Evolutionary conservation across 352 stramenopile genomes (phyloP), one percentile per base, ranked within the genome.

Genomic region (Phytopythium litorale): DNA sequence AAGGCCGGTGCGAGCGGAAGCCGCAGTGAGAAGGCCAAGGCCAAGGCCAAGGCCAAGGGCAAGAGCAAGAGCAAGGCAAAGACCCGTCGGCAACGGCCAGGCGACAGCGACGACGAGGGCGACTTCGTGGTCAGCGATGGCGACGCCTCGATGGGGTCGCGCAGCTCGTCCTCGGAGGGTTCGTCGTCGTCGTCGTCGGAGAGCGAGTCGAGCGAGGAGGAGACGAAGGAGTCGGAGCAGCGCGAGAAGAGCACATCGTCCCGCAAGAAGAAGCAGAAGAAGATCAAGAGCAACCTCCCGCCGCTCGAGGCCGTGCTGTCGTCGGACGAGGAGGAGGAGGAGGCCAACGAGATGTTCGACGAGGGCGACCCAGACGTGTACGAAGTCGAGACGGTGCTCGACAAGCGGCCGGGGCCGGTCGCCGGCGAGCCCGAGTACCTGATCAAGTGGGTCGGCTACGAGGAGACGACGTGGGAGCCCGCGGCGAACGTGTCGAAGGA

Each of bases 401-500:
- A 83, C 30, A 91, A 90, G 67, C 77, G 76, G 37, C 58, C 63
- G 3, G 78, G 74, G 1, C 57, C 69, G 21, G 19, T 54, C 15
- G 60, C 30, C 16, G 81, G 84, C 13, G 73, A 91, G 13, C 58
- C 67, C 2, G 84, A 91, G 46, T 93, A 93, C 61, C 66, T 89
- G 37, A 89, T 93, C 62, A 91, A 91, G 61, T 93, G 84, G 84
- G 80, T 89, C 52, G 84, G 81, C 32, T 93, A 93, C 63, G 75
- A 90, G 1, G 84, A 91, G 62, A 74, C 81, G 15, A 88, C 84
- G 65, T 93, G 84, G 84, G 84, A 93, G 53, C 84, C 84, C 0
- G 84, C 81, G 3, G 60, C 70, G 30, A 93, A 93, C 61, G 81
- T 93, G 59, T 87, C 81, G 4, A 91, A 90, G 60, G 81, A 91